Base-by-base conservation (phyloP, 2,329 filamentous ascomycete genomes). In the Didymellaceae sp. region DNA sequence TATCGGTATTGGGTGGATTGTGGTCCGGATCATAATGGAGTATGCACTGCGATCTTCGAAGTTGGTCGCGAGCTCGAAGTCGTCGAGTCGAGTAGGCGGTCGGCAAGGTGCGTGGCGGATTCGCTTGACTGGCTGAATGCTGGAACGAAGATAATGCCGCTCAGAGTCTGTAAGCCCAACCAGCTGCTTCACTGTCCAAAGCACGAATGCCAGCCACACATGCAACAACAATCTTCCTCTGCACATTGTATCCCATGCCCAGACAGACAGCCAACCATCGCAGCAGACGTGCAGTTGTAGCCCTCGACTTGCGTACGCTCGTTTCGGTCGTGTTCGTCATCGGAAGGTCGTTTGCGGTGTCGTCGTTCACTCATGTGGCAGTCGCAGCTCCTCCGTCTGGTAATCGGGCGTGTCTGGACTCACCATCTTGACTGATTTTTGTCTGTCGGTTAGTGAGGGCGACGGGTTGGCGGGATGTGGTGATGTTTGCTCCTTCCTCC, bases 381-480 rank as follows among this genome's bases (percentile, higher is more conserved):
- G 44, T 51, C 52, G 52, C 55, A 41, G 55, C 44, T 42, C 25
- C 28, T 41, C 9, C 24, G 38, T 22, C 37, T 30, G 47, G 13
- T 30, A 52, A 22, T 37, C 32, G 30, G 20, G 32, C 31, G 30
- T 49, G 31, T 31, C 37, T 37, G 44, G 37, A 68, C 71, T 73
- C 61, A 74, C 71, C 71, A 74, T 74, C 63, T 70, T 74, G 70
- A 69, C 69, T 67, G 67, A 68, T 69, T 71, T 47, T 65, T 63
- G 64, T 58, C 65, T 67, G 64, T 68, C 59, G 63, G 65, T 66
- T 66, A 66, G 63, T 65, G 60, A 61, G 60, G 64, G 63, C 64
- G 67, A 68, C 63, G 62, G 63, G 57, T 66, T 63, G 63, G 65
- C 66, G 68, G 26, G 59, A 55, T 70, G 68, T 69, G 64, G 54